Evolutionary conservation across 306 rosid genomes (phyloP), one percentile per base, ranked within the genome.

Genomic region (Corylus americana): DNA sequence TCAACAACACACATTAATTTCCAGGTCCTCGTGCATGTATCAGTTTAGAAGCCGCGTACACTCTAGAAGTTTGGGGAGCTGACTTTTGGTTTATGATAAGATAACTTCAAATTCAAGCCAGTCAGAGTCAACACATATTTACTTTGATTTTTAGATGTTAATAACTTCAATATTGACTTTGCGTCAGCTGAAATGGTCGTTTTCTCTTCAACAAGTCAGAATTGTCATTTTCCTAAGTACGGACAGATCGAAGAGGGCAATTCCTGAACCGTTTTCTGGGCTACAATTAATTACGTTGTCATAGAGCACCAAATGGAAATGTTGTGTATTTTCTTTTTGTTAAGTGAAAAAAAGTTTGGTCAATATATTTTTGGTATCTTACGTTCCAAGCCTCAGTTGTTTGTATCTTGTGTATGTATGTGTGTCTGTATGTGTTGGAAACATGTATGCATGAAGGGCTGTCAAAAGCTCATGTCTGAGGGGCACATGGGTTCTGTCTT

Each of bases 401-500:
- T 4, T 14, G 3, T 13, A 14, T 11, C 5, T 50, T 59, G 31
- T 51, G 14, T 6, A 55, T 11, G 25, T 22, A 22, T 39, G 44
- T 39, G 4, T 39, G 44, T 4, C 4, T 39, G 44, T 83, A 77
- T 88, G 85, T 22, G 25, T 22, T 22, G 25, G 25, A 22, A 22
- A 22, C 25, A 22, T 51, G 14, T 6, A 55, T 11, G 66, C 81
- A 81, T 68, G 70, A 75, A 77, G 81, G 81, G 82, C 77, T 29
- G 44, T 84, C 78, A 63, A 77, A 83, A 82, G 49, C 49, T 73
- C 64, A 70, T 70, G 78, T 83, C 50, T 66, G 70, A 49, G 82
- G n/a, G 45, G 71, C 93, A 89, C 93, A 81, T 81, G 89, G 89
- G 47, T 81, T 79, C 73, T 87, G 87, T 85, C 89, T 77, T 71